Evolutionary conservation across 2,329 filamentous ascomycete genomes (phyloP), one percentile per base, ranked within the genome.

Genomic region (Hypoxylon sp.): DNA sequence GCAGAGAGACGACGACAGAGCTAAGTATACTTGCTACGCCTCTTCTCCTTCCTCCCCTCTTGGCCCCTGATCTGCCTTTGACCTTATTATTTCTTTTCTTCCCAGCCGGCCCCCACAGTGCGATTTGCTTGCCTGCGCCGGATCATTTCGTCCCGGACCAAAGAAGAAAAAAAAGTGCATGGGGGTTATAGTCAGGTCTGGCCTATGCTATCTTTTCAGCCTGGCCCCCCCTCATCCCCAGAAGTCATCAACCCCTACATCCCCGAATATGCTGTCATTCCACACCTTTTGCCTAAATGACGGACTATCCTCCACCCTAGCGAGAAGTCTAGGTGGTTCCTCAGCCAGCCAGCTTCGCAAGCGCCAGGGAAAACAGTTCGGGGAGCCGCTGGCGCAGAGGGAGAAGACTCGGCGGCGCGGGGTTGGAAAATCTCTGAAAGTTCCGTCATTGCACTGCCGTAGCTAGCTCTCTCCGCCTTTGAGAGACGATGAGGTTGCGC

Each of bases 261-360:
- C n/a, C n/a, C n/a, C n/a, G n/a, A n/a, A n/a, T 62, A 60, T 60
- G 60, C 47, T 63, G 61, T 66, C 58, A 60, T 58, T 51, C 60
- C 58, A 54, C 54, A 63, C 58, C 42, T 67, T 67, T 67, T 68
- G 66, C 66, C 66, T 68, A 68, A 69, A 67, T 67, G 60, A 54
- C 64, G 58, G 51, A 54, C 48, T 47, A 64, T 61, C 61, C 63
- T 46, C 56, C 56, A 54, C 55, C 60, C 55, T 56, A 54, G 59
- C 56, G 58, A 62, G 55, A 62, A 55, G 21, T 57, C 61, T 64
- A 62, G 58, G 53, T 55, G 40, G 26, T 46, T 51, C 49, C 55
- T 63, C n/a, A 29, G 51, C 40, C 29, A 21, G 43, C 37, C 35
- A 18, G 15, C 31, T n/a, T n/a, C n/a, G n/a, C n/a, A n/a, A 35